A percentile compares a stretch with the other conserved stretches of the same genome.
Conservation (phyloP, 108 stramenopile species). For the Seminavis robusta region DNA sequence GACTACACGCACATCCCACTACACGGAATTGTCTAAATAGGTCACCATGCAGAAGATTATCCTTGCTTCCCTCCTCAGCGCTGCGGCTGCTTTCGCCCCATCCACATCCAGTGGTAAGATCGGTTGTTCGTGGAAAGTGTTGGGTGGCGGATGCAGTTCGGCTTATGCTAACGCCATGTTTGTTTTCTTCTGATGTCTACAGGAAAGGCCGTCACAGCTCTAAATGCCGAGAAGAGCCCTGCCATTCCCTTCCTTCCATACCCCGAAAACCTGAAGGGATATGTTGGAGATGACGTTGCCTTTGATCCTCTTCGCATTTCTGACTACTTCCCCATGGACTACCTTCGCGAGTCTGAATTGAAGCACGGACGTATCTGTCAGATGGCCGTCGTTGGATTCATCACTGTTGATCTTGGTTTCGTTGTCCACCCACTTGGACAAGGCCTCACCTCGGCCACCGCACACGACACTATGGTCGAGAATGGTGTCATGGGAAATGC, state of each 20-base stretch:
- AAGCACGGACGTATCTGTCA: slow-evolving; percentile 96
- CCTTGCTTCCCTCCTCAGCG: slow-evolving; percentile 48
- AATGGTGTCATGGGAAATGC: slow-evolving; percentile 87
- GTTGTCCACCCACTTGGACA: slow-evolving; percentile 71
- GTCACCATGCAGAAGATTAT: slow-evolving; percentile 72
- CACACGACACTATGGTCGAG: slow-evolving; percentile 75
- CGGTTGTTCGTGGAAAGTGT: too few relatives aligned
- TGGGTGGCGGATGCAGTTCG: too few relatives aligned
- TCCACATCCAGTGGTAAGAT: slow-evolving; percentile 16
- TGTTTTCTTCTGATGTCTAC: too few relatives aligned
- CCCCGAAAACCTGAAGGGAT: slow-evolving; percentile 89
- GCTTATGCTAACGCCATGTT: too few relatives aligned
- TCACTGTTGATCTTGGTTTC: slow-evolving; percentile 80
- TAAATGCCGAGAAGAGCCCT: slow-evolving; percentile 43
- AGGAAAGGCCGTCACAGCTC: slow-evolving; percentile 26
- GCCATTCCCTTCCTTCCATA: slow-evolving; percentile 93
- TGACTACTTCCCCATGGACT: slow-evolving; percentile 86
- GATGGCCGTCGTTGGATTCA: slow-evolving; percentile 91
- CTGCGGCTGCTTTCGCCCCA: slow-evolving; percentile 72
- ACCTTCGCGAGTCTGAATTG: slow-evolving; percentile 91
- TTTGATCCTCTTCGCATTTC: slow-evolving; percentile 95
- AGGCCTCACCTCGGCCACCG: slow-evolving; percentile 73
- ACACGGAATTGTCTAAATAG: too few relatives aligned
- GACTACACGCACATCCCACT: background rate
- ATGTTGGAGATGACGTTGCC: slow-evolving; percentile 83